phyloP scores from a whole-genome alignment of 2,329 filamentous ascomycete species.

The Colletotrichum brevisporum region DNA sequence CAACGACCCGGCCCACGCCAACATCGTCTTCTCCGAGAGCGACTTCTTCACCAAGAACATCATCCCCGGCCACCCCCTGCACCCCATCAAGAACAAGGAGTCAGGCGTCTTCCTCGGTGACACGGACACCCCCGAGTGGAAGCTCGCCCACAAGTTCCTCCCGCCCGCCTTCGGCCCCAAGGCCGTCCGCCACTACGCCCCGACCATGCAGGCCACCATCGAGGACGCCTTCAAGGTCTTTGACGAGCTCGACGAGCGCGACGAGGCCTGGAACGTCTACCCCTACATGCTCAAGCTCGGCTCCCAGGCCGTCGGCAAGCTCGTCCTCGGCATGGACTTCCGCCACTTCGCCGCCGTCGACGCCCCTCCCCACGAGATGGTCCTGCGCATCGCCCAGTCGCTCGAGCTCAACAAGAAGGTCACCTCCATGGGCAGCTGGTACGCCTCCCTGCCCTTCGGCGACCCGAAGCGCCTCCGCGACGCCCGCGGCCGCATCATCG shows the following conservation, averaged over 20 bases:
- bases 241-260: conserved; percentile 64
- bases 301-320: conserved; percentile 59
- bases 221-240: conserved; percentile 65
- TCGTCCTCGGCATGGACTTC: conserved; percentile 62
- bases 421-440: conserved; percentile 68
- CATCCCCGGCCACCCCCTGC: conserved; percentile 63
- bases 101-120: conserved; percentile 64
- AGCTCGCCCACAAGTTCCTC: conserved; percentile 71
- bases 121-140: conserved; percentile 65
- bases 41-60: conserved; percentile 69
- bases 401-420: conserved; percentile 73
- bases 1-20: conserved; percentile 62
- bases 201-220: conserved; percentile 69
- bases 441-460: conserved; percentile 69
- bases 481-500: conserved; percentile 49
- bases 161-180: conserved; percentile 71
- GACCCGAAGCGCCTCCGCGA: conserved; percentile 62
- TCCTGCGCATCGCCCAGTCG: conserved; percentile 62
- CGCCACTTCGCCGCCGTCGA: conserved; percentile 60
- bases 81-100: conserved; percentile 57
- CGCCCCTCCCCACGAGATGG: conserved; percentile 65
- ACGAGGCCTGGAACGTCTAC: conserved; percentile 64
- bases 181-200: conserved; percentile 72
- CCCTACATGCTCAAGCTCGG: conserved; percentile 65
- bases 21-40: conserved; percentile 62